Evolutionary conservation across 768 basidiomycete genomes (phyloP), one percentile per base, ranked within the genome.

Genomic region (Rhodotorula kratochvilovae): DNA sequence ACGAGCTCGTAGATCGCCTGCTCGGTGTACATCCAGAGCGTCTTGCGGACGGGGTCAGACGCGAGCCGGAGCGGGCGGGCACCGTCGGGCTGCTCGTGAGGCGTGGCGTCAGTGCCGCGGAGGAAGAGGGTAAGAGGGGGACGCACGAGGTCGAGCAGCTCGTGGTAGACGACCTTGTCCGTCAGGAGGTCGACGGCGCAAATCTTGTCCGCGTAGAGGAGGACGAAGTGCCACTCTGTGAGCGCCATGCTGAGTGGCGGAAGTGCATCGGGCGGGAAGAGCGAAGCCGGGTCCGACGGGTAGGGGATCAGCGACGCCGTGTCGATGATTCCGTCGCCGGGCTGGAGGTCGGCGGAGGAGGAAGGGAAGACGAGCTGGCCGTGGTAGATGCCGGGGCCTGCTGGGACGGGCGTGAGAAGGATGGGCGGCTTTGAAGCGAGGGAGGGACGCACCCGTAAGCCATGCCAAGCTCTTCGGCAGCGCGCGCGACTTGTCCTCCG

Each of bases 11-110:
- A 93, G 29, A 99, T 84, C 0, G 91, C 89, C 71, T 88, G 87
- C 73, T 91, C 88, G 0, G 94, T 94, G 78, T 89, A 94, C 3
- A 93, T 86, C 96, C 96, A 99, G 76, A 89, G 94, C 23, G 95
- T 98, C 80, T 87, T 88, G 16, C 89, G 86, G 7, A 91, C 87
- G 27, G 89, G 90, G 80, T 99, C 96, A 16, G 89, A 85, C 11
- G 89, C 86, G 43, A 97, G 81, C 0, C 89, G 91, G 39, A 86
- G 83, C 27, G 91, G 87, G 46, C 81, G 82, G 77, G 95, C 92
- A 36, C 85, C 86, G 12, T 86, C 83, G 85, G 87, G 89, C 93
- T 96, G 78, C 12, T 11, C 16, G 36, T 13, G 27, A 11, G 42
- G n/a, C 57, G 61, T 16, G 43, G 4, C 29, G 36, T 61, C 56